Percentiles rank a stretch among this genome's conserved stretches.
Evolutionary conservation across 805 yeast genomes (phyloP).

Genomic region (Henningerozyma blattae): DNA sequence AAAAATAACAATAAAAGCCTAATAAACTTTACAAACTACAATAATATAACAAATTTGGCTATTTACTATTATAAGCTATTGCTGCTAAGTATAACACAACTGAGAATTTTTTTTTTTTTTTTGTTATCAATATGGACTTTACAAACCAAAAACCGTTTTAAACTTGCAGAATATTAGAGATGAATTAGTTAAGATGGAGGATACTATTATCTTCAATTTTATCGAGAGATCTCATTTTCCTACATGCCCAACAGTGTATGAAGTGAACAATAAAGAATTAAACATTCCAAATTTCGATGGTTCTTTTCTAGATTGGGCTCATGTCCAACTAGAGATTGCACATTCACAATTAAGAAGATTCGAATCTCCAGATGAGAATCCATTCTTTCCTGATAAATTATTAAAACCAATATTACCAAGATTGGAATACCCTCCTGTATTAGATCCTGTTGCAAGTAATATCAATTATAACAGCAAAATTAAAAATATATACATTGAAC

Average conservation of each 20-base stretch:
- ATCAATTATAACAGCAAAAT: conserved; percentile 68
- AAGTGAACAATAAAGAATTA: conserved; percentile 32
- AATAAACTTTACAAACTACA: too few relatives aligned
- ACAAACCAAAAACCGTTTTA: conserved; percentile 69
- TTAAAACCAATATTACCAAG: conserved; percentile 67
- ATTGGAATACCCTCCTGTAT: conserved; percentile 62
- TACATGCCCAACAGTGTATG: conserved; percentile 64
- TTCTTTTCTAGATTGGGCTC: conserved; percentile 78
- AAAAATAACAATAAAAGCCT: too few relatives aligned
- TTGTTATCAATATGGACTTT: conserved; percentile 76
- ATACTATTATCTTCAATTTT: conserved; percentile 82
- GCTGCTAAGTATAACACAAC: too few relatives aligned
- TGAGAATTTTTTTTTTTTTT: too few relatives aligned
- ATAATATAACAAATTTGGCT: too few relatives aligned
- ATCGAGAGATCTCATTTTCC: conserved; percentile 89
- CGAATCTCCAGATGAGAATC: conserved; percentile 88
- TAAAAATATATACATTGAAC: conserved; percentile 49
- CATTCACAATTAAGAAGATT: conserved; percentile 79
- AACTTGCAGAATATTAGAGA: conserved; percentile 73
- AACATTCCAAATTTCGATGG: conserved; percentile 61
- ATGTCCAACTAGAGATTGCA: conserved; percentile 58
- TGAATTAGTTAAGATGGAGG: conserved; percentile 87
- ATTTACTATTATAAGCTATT: too few relatives aligned
- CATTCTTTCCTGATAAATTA: conserved; percentile 67
- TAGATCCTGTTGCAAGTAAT: conserved; percentile 64